Evolutionary conservation across 805 yeast species (phyloP).

Genomic region (Wickerhamiella dianesei): DNA sequence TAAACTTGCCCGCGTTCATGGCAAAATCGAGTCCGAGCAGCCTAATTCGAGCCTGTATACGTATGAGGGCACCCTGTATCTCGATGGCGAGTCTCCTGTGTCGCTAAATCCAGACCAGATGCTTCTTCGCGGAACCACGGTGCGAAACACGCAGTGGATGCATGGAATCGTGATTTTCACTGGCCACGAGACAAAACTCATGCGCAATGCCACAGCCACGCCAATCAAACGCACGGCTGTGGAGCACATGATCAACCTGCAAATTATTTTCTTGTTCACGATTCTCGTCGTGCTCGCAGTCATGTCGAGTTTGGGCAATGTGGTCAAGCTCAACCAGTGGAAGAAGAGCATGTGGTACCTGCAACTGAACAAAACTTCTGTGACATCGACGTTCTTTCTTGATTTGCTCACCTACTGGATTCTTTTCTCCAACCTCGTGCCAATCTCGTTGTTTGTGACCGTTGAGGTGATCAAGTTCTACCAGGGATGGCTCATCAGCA

Average conservation of each 20-base stretch:
- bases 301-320: constrained; percentile 80
- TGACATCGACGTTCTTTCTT: constrained; percentile 59
- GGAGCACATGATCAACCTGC: constrained; percentile 85
- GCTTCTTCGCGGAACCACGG: constrained; percentile 85
- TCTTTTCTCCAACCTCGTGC: constrained; percentile 90
- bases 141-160: constrained; percentile 90
- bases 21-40: constrained; percentile 65
- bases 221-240: constrained; percentile 96
- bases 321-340: constrained; percentile 49
- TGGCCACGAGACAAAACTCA: constrained; percentile 94
- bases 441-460: constrained; percentile 90
- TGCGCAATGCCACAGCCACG: constrained; percentile 98
- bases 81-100: constrained; percentile 28
- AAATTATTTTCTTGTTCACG: constrained; percentile 75
- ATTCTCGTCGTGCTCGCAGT: constrained; percentile 62
- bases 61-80: constrained; percentile 71
- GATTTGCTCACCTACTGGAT: constrained; percentile 93
- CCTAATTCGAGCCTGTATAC: constrained; percentile 93
- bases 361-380: constrained; percentile 52
- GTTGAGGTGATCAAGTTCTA: constrained; percentile 91
- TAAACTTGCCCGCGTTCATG: constrained; percentile 40
- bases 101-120: constrained; percentile 85
- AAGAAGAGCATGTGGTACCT: constrained; percentile 47
- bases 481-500: constrained; percentile 86
- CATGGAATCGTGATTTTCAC: constrained; percentile 90